Evolutionary conservation across 202 grass and related monocot species (phyloP).

Genomic region (Setaria viridis): DNA sequence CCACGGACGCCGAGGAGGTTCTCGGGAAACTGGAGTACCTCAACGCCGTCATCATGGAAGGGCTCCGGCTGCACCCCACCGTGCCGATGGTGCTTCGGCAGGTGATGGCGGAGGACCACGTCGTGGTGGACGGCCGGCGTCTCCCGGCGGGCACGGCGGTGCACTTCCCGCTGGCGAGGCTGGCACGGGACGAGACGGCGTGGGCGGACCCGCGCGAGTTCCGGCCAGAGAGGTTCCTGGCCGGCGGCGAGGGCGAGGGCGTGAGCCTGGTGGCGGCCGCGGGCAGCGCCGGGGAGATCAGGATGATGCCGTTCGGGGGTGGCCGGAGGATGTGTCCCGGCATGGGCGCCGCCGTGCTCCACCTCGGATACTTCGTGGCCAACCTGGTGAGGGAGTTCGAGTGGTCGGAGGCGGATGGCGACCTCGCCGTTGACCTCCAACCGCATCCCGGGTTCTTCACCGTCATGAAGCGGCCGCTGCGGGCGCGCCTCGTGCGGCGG

Average conservation of each 20-base stretch:
- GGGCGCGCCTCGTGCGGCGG: background rate
- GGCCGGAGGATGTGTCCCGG: conserved; percentile 59
- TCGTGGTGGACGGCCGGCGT: conserved; percentile 24
- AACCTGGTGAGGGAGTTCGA: conserved; percentile 53
- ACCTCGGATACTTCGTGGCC: conserved; percentile 61
- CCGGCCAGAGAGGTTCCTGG: conserved; percentile 53
- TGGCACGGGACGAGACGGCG: conserved; percentile 33
- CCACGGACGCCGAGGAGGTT: conserved; percentile 31
- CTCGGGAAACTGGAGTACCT: conserved; percentile 47
- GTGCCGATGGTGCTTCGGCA: conserved; percentile 40
- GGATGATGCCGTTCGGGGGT: conserved; percentile 66
- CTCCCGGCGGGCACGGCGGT: conserved; percentile 32
- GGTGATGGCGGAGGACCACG: conserved; percentile 35
- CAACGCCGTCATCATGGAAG: conserved; percentile 56
- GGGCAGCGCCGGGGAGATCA: conserved; percentile 29
- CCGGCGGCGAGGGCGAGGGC: conserved; percentile 45
- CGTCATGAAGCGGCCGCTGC: conserved; percentile 52
- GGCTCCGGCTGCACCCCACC: conserved; percentile 51
- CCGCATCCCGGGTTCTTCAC: conserved; percentile 36
- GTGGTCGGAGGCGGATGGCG: conserved; percentile 49
- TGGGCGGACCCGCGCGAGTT: conserved; percentile 52
- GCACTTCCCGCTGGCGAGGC: conserved; percentile 34
- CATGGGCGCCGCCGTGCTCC: conserved; percentile 48
- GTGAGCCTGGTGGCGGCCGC: conserved; percentile 21
- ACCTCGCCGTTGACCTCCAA: conserved; percentile 31